phyloP scores from a whole-genome alignment of 148 eudicot species.

The Dysphania ambrosioides region DNA sequence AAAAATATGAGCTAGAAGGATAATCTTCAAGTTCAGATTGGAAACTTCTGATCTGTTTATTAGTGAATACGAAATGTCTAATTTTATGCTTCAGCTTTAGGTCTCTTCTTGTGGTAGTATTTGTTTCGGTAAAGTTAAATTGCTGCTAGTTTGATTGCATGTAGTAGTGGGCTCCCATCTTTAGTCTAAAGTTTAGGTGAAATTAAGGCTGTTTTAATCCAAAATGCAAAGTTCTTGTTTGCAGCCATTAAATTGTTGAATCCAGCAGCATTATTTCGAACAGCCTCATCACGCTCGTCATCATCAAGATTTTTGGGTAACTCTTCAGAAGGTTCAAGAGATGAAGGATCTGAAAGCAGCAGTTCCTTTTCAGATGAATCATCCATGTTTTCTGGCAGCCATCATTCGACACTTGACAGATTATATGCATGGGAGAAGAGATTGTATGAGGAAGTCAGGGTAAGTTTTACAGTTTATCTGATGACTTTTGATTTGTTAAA shows the following conservation, averaged over 20 bases:
- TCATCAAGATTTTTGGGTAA: slow-evolving; percentile 68
- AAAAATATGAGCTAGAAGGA: too few relatives aligned
- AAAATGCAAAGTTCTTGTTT: slow-evolving; percentile 15
- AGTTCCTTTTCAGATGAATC: slow-evolving; percentile 72
- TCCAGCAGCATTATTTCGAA: slow-evolving; percentile 81
- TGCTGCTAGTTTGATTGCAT: slow-evolving; percentile 1
- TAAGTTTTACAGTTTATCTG: slow-evolving; percentile 37
- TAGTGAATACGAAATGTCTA: neutral
- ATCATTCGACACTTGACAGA: slow-evolving; percentile 82
- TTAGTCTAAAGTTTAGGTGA: neutral
- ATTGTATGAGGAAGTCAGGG: slow-evolving; percentile 94
- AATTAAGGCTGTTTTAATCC: neutral
- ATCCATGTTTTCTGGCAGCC: slow-evolving; percentile 59
- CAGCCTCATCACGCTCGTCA: slow-evolving; percentile 82
- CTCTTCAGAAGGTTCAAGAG: slow-evolving; percentile 54
- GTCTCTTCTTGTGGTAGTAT: too few relatives aligned
- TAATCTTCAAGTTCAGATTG: too few relatives aligned
- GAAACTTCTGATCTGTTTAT: too few relatives aligned
- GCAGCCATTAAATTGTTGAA: slow-evolving; percentile 85
- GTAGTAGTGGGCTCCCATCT: neutral
- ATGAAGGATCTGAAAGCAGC: slow-evolving; percentile 62
- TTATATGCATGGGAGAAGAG: slow-evolving; percentile 96
- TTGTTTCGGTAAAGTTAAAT: neutral
- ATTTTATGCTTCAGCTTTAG: too few relatives aligned
- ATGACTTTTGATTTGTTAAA: neutral